A percentile compares a stretch with the other conserved stretches of the same genome.
Evolutionary conservation across 192 early-diverging fungal genomes (phyloP).

Genomic region (Podila verticillata): DNA sequence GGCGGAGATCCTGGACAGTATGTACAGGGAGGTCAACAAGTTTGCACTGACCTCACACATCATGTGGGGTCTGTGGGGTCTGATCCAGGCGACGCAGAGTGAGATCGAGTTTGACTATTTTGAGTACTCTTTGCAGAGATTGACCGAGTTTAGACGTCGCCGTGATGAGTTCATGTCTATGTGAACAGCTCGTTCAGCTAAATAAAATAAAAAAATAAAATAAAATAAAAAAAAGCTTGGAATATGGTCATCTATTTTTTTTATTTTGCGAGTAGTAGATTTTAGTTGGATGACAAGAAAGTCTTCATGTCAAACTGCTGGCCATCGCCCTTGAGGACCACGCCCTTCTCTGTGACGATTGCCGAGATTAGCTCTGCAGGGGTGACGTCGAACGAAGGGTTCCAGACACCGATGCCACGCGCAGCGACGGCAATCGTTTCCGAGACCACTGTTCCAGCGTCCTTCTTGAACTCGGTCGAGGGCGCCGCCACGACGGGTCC

Average conservation of each 20-base stretch:
- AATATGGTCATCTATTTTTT: no score
- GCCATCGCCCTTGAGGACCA: slow-evolving; percentile 64
- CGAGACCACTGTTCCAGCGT: not conserved
- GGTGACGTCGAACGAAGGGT: slow-evolving; percentile 96
- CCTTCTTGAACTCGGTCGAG: slow-evolving; percentile 21
- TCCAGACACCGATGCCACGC: slow-evolving; percentile 90
- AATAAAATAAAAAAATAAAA: no score
- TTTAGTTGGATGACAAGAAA: slow-evolving; percentile 34
- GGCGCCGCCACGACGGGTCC: slow-evolving; percentile 57
- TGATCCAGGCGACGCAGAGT: slow-evolving; percentile 78
- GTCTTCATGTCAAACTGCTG: slow-evolving; percentile 64
- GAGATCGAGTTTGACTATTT: slow-evolving; percentile 85
- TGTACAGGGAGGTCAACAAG: slow-evolving; percentile 55
- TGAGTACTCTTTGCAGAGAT: slow-evolving; percentile 74
- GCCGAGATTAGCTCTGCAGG: slow-evolving; percentile 87
- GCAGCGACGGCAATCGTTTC: slow-evolving; percentile 81
- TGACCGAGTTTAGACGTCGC: slow-evolving; percentile 78
- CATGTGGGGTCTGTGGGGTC: slow-evolving; percentile 85
- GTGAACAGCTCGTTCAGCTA: not conserved
- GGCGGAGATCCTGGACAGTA: slow-evolving; percentile 44
- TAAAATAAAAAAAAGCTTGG: no score
- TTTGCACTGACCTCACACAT: slow-evolving; percentile 66
- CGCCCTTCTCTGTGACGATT: slow-evolving; percentile 93
- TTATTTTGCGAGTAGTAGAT: no score
- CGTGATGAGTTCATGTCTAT: slow-evolving; percentile 57